Percentiles rank a stretch among this genome's conserved stretches.
Evolutionary conservation across 768 basidiomycete genomes (phyloP).

Genomic region (Pleurotus pulmonarius): DNA sequence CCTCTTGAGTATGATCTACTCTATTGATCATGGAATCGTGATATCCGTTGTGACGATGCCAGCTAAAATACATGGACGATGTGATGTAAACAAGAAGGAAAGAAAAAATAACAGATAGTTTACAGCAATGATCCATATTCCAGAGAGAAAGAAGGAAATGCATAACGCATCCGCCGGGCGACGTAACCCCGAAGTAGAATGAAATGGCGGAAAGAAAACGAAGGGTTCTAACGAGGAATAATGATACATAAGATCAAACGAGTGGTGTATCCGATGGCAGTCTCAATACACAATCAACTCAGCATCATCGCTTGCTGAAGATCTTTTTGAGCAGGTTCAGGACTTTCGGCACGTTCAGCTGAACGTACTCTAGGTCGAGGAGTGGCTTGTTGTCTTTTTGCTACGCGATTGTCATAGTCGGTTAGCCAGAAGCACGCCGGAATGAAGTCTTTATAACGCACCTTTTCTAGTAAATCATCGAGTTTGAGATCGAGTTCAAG

Average conservation of each 20-base stretch:
- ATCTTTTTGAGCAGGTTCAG: conserved; percentile 90
- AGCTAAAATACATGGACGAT: no score
- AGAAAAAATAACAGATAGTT: not conserved
- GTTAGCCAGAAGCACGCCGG: not conserved
- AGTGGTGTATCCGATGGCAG: no score
- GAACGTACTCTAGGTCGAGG: conserved; percentile 95
- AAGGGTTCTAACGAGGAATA: no score
- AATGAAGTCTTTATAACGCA: conserved; percentile 26
- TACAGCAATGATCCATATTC: not conserved
- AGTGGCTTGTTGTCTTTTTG: conserved; percentile 99
- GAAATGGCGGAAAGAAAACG: not conserved
- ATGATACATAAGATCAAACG: no score
- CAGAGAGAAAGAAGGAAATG: not conserved
- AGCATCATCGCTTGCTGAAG: conserved; percentile 73
- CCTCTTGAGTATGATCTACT: no score
- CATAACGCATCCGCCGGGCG: not conserved
- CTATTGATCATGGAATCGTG: no score
- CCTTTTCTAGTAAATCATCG: conserved; percentile 96
- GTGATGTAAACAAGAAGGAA: no score
- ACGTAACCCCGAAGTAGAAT: not conserved
- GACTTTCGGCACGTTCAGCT: conserved; percentile 93
- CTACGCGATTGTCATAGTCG: conserved; percentile 34
- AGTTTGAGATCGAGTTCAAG: conserved; percentile 99
- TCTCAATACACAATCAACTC: no score
- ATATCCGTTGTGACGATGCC: no score